Percentiles rank a stretch among this genome's conserved stretches.
These are phyloP conservation scores for Acidomyces sp. DNA, from an alignment of 495 filamentous ascomycete genomes.

Conservation along the genomic window DNA sequence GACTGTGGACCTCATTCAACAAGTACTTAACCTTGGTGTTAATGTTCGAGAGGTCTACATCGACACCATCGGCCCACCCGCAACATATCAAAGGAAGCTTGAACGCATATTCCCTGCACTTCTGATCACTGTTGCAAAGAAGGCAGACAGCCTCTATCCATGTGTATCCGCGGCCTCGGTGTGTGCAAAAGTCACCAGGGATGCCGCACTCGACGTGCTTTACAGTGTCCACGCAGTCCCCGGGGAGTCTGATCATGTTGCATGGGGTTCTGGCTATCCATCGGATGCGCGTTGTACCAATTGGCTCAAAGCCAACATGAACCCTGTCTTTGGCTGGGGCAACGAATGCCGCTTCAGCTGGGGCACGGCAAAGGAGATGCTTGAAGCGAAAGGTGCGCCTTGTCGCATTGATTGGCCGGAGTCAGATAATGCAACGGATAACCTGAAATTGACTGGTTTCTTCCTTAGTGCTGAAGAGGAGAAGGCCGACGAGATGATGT, in stretches of 20 bases:
- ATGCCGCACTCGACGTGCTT: conserved; percentile 69
- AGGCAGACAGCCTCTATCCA: conserved; percentile 87
- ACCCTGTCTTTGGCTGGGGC: conserved; percentile 92
- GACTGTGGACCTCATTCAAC: conserved; percentile 69
- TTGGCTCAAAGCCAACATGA: conserved; percentile 78
- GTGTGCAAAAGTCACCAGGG: conserved; percentile 88
- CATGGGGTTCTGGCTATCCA: conserved; percentile 88
- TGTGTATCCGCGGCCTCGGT: conserved; percentile 89
- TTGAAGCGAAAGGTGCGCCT: conserved; percentile 52
- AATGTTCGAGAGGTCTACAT: conserved; percentile 83
- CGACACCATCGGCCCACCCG: conserved; percentile 80
- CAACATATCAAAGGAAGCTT: conserved; percentile 68
- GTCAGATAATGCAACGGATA: conserved; percentile 47
- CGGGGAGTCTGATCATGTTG: conserved; percentile 18
- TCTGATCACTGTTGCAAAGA: conserved; percentile 81
- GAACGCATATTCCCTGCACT: conserved; percentile 70
- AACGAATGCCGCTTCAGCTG: conserved; percentile 86
- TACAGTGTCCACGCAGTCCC: conserved; percentile 37
- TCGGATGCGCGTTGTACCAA: conserved; percentile 66
- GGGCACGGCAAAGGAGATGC: conserved; percentile 85
- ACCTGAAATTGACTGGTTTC: conserved; percentile 59
- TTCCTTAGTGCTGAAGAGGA: conserved; percentile 38
- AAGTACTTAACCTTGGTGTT: conserved; percentile 59
- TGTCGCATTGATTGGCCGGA: conserved; percentile 78
- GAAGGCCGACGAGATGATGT: conserved; percentile 38